Base-by-base conservation (phyloP, 148 eudicot genomes). In the Arbutus unedo region DNA sequence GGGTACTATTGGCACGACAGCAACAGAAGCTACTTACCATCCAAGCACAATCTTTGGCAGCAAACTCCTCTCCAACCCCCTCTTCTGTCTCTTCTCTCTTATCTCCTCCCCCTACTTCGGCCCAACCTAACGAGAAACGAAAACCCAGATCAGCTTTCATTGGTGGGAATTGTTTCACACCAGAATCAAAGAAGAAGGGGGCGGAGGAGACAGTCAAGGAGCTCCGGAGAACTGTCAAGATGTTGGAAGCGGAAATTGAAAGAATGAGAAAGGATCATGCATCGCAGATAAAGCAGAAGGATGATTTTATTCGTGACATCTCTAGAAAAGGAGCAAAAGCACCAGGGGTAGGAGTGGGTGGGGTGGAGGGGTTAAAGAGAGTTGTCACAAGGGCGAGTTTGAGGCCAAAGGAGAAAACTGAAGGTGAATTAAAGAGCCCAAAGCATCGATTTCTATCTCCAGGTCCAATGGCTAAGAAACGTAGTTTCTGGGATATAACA, bases 401-500 rank as follows among this genome's bases (percentile, higher is more conserved):
- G 82, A 82, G 93, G 86, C 88, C 91, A 56, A 93, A 87, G 86
- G 85, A 85, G 41, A 55, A 83, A 55, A 75, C 0, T 56, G 86
- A 86, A 31, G 89, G 91, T 38, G 93, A 91, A 23, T 44, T 93
- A 68, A 95, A 82, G 86, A 90, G 91, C 23, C 90, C 93, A 21
- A 81, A 91, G 49, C 83, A 85, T 48, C 87, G 95, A 81, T 90
- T 95, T 85, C 79, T 78, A 19, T 95, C 98, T 76, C 98, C 97
- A 78, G 90, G 79, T 9, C 93, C 93, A 54, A 83, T 88, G 3
- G 93, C 93, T 10, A 95, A 93, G 86, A 95, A 95, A 83, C 89
- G 98, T 51, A 92, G 87, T 49, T 92, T 92, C 78, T 95, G 98
- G 98, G 98, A 95, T 78, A 93, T 95, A 84, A 93, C 97, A 21